Percentiles rank a stretch among this genome's conserved stretches.
These are phyloP conservation scores for Metschnikowia similis DNA, from an alignment of 805 yeast species.

Conservation along the genomic window DNA sequence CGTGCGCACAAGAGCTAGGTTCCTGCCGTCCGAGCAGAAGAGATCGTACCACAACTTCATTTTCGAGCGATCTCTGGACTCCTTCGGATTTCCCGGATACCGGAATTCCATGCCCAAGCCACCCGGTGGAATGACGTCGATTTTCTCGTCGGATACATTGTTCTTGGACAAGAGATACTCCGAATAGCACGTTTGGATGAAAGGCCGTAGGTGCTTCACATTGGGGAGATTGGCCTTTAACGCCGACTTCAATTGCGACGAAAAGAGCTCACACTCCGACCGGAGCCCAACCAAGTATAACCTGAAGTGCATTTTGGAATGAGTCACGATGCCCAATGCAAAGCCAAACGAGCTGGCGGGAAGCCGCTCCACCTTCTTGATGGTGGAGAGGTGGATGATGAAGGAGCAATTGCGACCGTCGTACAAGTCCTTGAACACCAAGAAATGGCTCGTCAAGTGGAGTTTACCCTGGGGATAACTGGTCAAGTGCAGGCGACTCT, in stretches of 20 bases:
- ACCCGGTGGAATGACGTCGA: conserved; percentile 60
- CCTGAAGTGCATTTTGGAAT: conserved; percentile 57
- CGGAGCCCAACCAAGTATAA: conserved; percentile 76
- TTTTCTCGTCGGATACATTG: conserved; percentile 38
- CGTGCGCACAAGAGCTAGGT: conserved; percentile 68
- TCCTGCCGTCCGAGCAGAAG: conserved; percentile 78
- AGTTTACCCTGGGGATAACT: conserved; percentile 53
- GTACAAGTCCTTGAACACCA: conserved; percentile 68
- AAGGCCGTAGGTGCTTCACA: conserved; percentile 58
- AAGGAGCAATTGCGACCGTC: conserved; percentile 68
- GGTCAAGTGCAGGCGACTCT: conserved; percentile 18
- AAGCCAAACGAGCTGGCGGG: conserved; percentile 74
- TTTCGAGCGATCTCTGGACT: conserved; percentile 74
- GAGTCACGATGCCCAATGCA: conserved; percentile 68
- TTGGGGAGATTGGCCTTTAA: conserved; percentile 60
- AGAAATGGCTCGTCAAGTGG: conserved; percentile 68
- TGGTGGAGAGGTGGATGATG: conserved; percentile 67
- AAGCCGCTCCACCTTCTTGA: conserved; percentile 81
- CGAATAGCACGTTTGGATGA: conserved; percentile 72
- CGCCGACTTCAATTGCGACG: conserved; percentile 57
- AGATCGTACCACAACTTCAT: conserved; percentile 93
- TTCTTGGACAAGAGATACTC: conserved; percentile 72
- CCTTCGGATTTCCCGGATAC: conserved; percentile 85
- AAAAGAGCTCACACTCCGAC: conserved; percentile 76
- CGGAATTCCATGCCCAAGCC: conserved; percentile 84